These are phyloP conservation scores for Collariella sp. DNA, from an alignment of 495 filamentous ascomycete species.

Conservation along the genomic window DNA sequence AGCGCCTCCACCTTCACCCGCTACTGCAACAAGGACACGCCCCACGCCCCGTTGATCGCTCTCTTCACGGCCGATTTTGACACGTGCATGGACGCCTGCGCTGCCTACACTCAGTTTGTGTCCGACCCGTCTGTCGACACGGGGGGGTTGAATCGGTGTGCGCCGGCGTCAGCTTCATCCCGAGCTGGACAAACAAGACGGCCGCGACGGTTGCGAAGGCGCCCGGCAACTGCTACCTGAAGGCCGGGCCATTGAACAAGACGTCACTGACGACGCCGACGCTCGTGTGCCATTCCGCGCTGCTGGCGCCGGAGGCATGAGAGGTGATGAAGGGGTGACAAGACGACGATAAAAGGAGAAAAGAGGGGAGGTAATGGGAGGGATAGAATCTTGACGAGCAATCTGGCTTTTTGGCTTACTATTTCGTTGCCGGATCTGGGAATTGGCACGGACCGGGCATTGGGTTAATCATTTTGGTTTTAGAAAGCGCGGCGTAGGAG, in stretches of 20 bases:
- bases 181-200: slow-evolving; percentile 33
- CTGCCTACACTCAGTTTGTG: slow-evolving; percentile 32
- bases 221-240: slow-evolving; percentile 42
- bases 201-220: slow-evolving; percentile 21
- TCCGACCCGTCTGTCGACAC: slow-evolving; percentile 18
- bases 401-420: too few relatives aligned
- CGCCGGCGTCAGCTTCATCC: slow-evolving; percentile 36
- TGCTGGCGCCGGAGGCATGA: slow-evolving; percentile 6
- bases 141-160: slow-evolving; percentile 30
- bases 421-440: too few relatives aligned
- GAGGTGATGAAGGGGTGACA: not conserved
- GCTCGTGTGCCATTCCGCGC: slow-evolving; percentile 20
- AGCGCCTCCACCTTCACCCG: slow-evolving; percentile 27
- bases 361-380: too few relatives aligned
- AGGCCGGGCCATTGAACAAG: slow-evolving; percentile 32
- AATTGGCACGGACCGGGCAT: too few relatives aligned
- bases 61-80: slow-evolving; percentile 35
- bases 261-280: slow-evolving; percentile 23
- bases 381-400: too few relatives aligned
- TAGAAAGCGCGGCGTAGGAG: too few relatives aligned
- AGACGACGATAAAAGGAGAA: too few relatives aligned
- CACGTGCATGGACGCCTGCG: slow-evolving; percentile 42
- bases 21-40: slow-evolving; percentile 35
- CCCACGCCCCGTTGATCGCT: slow-evolving; percentile 22
- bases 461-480: too few relatives aligned